Conservation (phyloP, 176 grass and related monocot species). For the Zoysia pacifica region DNA sequence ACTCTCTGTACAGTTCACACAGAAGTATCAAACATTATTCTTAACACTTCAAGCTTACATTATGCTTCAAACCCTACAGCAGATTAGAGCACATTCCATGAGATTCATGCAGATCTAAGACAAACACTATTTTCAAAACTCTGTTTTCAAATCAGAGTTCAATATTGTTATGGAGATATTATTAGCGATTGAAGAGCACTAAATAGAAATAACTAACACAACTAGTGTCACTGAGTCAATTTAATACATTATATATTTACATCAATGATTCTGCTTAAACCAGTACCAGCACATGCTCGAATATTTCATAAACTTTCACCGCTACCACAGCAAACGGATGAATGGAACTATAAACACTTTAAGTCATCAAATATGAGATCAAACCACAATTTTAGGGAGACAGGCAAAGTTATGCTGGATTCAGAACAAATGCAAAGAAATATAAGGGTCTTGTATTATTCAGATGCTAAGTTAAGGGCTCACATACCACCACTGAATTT, state of each 20-base stretch:
- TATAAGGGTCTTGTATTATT: neutral
- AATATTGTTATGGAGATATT: neutral
- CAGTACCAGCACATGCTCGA: neutral
- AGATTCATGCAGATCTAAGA: neutral
- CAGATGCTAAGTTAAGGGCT: neutral
- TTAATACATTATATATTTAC: neutral
- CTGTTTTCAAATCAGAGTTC: neutral
- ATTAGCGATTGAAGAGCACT: neutral
- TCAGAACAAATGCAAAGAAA: neutral
- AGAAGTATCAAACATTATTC: slow-evolving; percentile 8
- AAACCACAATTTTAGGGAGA: neutral
- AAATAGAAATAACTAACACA: neutral
- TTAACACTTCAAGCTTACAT: neutral
- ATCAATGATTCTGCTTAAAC: neutral
- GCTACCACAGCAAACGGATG: slow-evolving; percentile 18
- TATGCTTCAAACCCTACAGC: slow-evolving; percentile 2
- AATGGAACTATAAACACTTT: neutral
- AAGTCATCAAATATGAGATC: neutral
- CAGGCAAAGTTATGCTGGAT: neutral
- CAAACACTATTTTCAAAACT: neutral
- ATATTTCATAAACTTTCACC: neutral
- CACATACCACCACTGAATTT: neutral
- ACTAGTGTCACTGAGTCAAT: neutral
- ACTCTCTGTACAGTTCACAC: neutral
- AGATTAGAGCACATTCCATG: neutral